A percentile compares a stretch with the other conserved stretches of the same genome.
phyloP scores from a whole-genome alignment of 345 rosid species.

The Odontarrhena argentea region DNA sequence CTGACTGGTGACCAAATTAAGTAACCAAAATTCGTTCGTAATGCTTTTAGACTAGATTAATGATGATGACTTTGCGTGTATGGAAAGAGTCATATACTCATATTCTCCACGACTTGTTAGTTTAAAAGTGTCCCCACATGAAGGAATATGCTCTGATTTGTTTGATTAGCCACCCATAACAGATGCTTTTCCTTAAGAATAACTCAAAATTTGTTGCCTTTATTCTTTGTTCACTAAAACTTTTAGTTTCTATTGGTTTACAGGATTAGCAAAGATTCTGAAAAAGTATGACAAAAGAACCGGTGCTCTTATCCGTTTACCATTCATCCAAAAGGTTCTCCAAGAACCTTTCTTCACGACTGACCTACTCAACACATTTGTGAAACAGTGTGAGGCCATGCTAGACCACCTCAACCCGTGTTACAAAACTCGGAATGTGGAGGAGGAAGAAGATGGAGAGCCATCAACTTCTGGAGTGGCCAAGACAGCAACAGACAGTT shows the following conservation, averaged over 20 bases:
- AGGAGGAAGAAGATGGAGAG: constrained; percentile 40
- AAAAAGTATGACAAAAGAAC: constrained; percentile 89
- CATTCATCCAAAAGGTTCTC: constrained; percentile 71
- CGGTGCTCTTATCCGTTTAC: constrained; percentile 68
- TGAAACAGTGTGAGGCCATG: constrained; percentile 70
- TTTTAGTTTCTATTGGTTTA: constrained; percentile 17
- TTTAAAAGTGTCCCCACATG: constrained; percentile 17
- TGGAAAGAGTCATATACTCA: constrained; percentile 32
- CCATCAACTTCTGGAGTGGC: constrained; percentile 49
- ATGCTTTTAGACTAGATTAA: background rate
- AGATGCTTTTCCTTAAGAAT: constrained; percentile 15
- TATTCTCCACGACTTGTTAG: constrained; percentile 26
- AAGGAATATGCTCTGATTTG: constrained; percentile 36
- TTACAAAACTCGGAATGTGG: constrained; percentile 36
- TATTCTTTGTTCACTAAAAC: constrained; percentile 30
- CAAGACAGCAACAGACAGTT: constrained; percentile 22
- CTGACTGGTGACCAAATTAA: background rate
- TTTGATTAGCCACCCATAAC: constrained; percentile 24
- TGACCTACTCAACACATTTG: constrained; percentile 69
- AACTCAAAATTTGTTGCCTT: constrained; percentile 25
- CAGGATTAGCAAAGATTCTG: constrained; percentile 80
- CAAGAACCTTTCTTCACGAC: constrained; percentile 81
- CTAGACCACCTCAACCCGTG: constrained; percentile 54
- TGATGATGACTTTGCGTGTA: background rate
- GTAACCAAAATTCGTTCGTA: background rate